Conservation (phyloP, 805 yeast genomes). For the Wickerhamomyces chambardii region DNA sequence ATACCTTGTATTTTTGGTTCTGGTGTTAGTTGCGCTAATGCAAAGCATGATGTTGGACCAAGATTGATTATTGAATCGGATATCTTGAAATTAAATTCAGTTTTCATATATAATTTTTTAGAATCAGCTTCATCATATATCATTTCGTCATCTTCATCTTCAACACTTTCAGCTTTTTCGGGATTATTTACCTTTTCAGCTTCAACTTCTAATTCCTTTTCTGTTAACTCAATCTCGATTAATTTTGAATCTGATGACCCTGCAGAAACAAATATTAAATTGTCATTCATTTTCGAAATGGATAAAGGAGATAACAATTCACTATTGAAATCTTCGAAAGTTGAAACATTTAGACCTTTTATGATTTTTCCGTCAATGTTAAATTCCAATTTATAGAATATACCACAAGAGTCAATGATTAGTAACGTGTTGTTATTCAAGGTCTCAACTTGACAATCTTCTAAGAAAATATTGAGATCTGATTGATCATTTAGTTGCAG, state of each 20-base stretch:
- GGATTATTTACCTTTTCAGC: conserved; percentile 36
- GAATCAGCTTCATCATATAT: conserved; percentile 22
- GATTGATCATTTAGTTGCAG: conserved; percentile 38
- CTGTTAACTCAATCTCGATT: conserved; percentile 15
- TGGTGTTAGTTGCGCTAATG: conserved; percentile 52
- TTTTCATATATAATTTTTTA: conserved; percentile 1
- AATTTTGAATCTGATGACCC: conserved; percentile 51
- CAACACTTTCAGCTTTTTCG: conserved; percentile 30
- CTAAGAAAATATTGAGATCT: conserved; percentile 43
- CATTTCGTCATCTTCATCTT: conserved; percentile 20
- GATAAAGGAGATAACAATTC: conserved; percentile 18
- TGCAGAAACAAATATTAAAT: conserved; percentile 50
- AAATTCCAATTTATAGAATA: conserved; percentile 18
- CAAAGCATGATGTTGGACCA: conserved; percentile 69
- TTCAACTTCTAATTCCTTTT: conserved; percentile 13
- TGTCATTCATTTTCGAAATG: conserved; percentile 29
- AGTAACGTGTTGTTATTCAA: conserved; percentile 25
- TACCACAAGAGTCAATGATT: conserved; percentile 26
- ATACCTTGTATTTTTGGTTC: conserved; percentile 50
- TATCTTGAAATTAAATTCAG: conserved; percentile 28
- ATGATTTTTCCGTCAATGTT: conserved; percentile 28
- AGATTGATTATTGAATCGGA: conserved; percentile 50
- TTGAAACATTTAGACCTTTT: conserved; percentile 13
- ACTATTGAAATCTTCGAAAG: conserved; percentile 5
- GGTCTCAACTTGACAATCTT: conserved; percentile 33